phyloP scores from a whole-genome alignment of 495 filamentous ascomycete genomes.

The Clohesyomyces aquaticus region DNA sequence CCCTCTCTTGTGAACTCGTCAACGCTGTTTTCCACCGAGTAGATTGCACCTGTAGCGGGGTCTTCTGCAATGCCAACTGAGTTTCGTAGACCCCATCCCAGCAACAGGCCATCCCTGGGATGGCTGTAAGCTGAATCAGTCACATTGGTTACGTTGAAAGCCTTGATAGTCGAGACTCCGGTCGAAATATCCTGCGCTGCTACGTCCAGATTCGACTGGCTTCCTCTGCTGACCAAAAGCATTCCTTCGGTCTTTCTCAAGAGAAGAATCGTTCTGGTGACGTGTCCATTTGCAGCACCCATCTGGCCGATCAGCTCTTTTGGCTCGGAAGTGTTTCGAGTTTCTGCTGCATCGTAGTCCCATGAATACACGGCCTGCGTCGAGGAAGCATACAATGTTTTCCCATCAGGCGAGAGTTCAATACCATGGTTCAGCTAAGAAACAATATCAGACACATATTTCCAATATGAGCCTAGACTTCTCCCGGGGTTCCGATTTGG shows the following conservation, averaged over 20 bases:
- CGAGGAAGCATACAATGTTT: constrained; percentile 67
- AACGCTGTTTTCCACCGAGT: constrained; percentile 72
- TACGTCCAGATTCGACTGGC: constrained; percentile 62
- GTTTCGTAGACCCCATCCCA: constrained; percentile 76
- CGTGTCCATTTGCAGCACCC: constrained; percentile 58
- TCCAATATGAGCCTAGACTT: neutral
- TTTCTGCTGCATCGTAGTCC: constrained; percentile 58
- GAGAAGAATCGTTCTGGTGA: constrained; percentile 65
- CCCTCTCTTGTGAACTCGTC: constrained; percentile 63
- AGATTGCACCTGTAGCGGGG: constrained; percentile 55
- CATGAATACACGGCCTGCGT: constrained; percentile 60
- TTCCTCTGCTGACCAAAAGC: constrained; percentile 68
- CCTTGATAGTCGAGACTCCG: constrained; percentile 67
- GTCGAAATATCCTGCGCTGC: constrained; percentile 51
- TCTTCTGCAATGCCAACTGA: constrained; percentile 68
- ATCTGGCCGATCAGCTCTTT: constrained; percentile 61
- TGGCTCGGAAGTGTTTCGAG: constrained; percentile 50
- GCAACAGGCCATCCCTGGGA: constrained; percentile 55
- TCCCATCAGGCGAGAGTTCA: constrained; percentile 62
- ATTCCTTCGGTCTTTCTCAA: constrained; percentile 54
- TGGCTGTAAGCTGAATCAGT: constrained; percentile 50
- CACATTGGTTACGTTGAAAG: constrained; percentile 60
- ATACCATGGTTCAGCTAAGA: constrained; percentile 68
- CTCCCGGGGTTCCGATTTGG: neutral
- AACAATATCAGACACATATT: constrained; percentile 6